Base-by-base conservation (phyloP, 73 alveolate genomes). In the Diophrys sp. region DNA sequence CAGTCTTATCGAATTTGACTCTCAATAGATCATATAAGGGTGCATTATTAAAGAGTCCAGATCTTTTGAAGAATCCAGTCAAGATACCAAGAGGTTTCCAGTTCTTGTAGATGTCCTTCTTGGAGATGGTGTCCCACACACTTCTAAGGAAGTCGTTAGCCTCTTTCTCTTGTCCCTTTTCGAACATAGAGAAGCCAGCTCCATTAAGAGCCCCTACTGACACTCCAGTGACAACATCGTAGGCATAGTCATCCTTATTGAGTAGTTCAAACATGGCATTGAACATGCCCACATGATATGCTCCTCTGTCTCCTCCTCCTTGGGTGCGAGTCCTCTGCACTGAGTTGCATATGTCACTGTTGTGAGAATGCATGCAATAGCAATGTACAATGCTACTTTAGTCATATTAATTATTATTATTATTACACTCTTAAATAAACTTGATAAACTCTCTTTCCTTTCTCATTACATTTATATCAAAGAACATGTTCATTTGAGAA, bases 291-390 rank as follows among this genome's bases (percentile, higher is more conserved):
- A 56, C 74, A 25, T 75, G 70, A 56, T 75, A 75, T 30, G 83
- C 83, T 54, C 83, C 83, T 75, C 33, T 75, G 25, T 75, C 83
- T 0, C 83, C 83, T 27, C 83, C 83, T 5, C 83, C 83, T 75
- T 33, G 28, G 24, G n/a, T n/a, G n/a, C n/a, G n/a, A n/a, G n/a
- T n/a, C n/a, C n/a, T n/a, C n/a, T n/a, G n/a, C n/a, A n/a, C n/a
- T n/a, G n/a, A n/a, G n/a, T n/a, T n/a, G n/a, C n/a, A n/a, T n/a
- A n/a, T n/a, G n/a, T n/a, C n/a, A n/a, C n/a, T n/a, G n/a, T n/a
- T n/a, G n/a, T n/a, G n/a, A n/a, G n/a, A n/a, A n/a, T n/a, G n/a
- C n/a, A n/a, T n/a, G n/a, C n/a, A n/a, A n/a, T n/a, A n/a, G n/a
- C n/a, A n/a, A n/a, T n/a, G n/a, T n/a, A n/a, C n/a, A n/a, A n/a